These are phyloP conservation scores for Pseudozyma pruni DNA, from an alignment of 1,284 basidiomycete genomes.

Conservation along the genomic window DNA sequence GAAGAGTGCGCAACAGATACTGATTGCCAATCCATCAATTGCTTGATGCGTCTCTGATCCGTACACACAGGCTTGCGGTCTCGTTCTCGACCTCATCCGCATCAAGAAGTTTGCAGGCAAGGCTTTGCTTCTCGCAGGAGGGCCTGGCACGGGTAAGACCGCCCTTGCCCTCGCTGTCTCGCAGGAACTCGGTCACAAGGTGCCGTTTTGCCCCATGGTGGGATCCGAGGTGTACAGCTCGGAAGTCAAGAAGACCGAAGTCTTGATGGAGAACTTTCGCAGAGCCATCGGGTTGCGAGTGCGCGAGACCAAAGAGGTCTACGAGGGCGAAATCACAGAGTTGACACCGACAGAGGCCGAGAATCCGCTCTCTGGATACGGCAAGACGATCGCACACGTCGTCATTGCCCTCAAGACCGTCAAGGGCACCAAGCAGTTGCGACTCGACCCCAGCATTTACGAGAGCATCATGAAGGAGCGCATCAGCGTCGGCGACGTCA, in stretches of 20 bases:
- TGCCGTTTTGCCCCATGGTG: conserved; percentile 98
- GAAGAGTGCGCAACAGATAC: background rate
- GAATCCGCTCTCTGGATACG: conserved; percentile 78
- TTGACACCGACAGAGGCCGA: conserved; percentile 82
- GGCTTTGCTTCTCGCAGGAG: conserved; percentile 85
- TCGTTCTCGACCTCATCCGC: conserved; percentile 89
- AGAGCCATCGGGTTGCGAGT: conserved; percentile 82
- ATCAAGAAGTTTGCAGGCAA: conserved; percentile 90
- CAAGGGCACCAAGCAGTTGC: conserved; percentile 96
- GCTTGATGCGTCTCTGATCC: no score
- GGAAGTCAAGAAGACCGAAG: conserved; percentile 99
- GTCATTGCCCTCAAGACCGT: conserved; percentile 96
- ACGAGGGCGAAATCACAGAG: conserved; percentile 98
- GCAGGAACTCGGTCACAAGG: conserved; percentile 91
- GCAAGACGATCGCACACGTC: conserved; percentile 97
- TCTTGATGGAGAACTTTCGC: conserved; percentile 93
- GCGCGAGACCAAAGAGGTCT: conserved; percentile 93
- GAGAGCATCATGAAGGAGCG: conserved; percentile 98
- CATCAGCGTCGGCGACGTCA: conserved; percentile 94
- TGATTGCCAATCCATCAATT: no score
- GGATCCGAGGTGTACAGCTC: conserved; percentile 95
- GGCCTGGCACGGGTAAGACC: conserved; percentile 93
- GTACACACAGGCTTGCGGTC: conserved; percentile 88
- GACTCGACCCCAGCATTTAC: conserved; percentile 93
- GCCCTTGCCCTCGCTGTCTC: conserved; percentile 92